Evolutionary conservation across 306 rosid species (phyloP).

Genomic region (Vigna mungo): DNA sequence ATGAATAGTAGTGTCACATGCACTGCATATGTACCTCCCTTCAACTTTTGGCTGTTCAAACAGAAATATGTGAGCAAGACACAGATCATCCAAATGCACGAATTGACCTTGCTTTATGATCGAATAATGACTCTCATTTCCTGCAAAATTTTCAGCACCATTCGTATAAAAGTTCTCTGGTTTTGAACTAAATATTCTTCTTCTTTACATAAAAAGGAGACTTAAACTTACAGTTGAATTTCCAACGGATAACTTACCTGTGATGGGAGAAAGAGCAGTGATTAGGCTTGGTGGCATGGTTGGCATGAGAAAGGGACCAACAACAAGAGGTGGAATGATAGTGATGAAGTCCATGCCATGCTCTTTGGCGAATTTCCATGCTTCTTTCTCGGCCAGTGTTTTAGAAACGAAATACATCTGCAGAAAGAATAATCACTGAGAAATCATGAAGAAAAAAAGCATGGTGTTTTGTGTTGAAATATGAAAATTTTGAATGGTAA

Average conservation of each 20-base stretch:
- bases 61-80: slow-evolving; percentile 66
- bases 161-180: background rate
- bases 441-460: too few species aligned
- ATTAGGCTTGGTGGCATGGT: slow-evolving; percentile 74
- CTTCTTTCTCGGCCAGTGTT: slow-evolving; percentile 78
- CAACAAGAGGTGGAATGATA: slow-evolving; percentile 68
- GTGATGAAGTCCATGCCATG: slow-evolving; percentile 59
- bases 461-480: too few species aligned
- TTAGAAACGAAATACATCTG: slow-evolving; percentile 81
- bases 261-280: slow-evolving; percentile 63
- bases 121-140: slow-evolving; percentile 65
- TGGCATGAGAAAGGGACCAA: slow-evolving; percentile 66
- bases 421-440: too few species aligned
- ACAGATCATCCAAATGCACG: slow-evolving; percentile 77
- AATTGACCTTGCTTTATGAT: slow-evolving; percentile 73
- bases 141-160: slow-evolving; percentile 35
- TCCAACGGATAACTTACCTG: background rate
- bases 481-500: too few species aligned
- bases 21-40: slow-evolving; percentile 69
- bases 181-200: too few species aligned
- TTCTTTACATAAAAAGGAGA: too few species aligned
- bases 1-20: slow-evolving; percentile 64
- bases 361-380: slow-evolving; percentile 73
- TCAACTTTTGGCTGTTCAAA: slow-evolving; percentile 58
- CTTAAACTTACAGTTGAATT: too few species aligned